These are phyloP conservation scores for Chloris gayana DNA, from an alignment of 176 grass and related monocot genomes.

Conservation along the genomic window DNA sequence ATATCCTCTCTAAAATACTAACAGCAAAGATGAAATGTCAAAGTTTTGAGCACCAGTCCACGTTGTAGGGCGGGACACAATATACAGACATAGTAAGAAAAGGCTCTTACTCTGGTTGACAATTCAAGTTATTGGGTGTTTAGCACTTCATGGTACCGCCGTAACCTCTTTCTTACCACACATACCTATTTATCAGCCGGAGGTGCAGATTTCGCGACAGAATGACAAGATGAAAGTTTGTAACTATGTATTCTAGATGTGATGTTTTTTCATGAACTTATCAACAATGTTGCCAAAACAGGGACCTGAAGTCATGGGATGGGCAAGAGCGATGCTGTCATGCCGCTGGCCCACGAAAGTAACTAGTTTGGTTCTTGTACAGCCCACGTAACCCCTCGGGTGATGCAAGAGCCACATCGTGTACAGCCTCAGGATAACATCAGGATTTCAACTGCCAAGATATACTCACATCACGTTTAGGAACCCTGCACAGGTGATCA, in stretches of 20 bases:
- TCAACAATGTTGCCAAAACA: slow-evolving; percentile 5
- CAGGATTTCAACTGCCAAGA: slow-evolving; percentile 23
- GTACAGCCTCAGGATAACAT: slow-evolving; percentile 16
- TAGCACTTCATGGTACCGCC: neutral
- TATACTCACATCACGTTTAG: slow-evolving; percentile 2
- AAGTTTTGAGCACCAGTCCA: too few relatives aligned
- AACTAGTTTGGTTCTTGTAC: slow-evolving; percentile 8
- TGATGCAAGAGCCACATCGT: slow-evolving; percentile 35
- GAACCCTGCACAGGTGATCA: neutral
- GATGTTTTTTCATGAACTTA: neutral
- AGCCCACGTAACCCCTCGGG: slow-evolving; percentile 19
- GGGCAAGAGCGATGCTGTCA: slow-evolving; percentile 32
- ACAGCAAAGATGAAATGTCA: too few relatives aligned
- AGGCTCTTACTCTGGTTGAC: neutral
- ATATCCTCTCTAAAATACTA: neutral
- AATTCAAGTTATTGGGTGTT: too few relatives aligned
- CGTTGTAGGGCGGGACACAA: neutral
- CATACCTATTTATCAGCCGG: neutral
- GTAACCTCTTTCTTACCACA: neutral
- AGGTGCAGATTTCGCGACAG: neutral
- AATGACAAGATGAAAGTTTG: neutral
- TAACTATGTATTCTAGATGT: neutral
- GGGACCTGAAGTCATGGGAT: slow-evolving; percentile 29
- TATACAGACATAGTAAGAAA: neutral
- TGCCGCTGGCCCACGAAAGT: slow-evolving; percentile 43